These are phyloP conservation scores for Ambrosiella xylebori DNA, from an alignment of 2,329 filamentous ascomycete species.

Conservation along the genomic window DNA sequence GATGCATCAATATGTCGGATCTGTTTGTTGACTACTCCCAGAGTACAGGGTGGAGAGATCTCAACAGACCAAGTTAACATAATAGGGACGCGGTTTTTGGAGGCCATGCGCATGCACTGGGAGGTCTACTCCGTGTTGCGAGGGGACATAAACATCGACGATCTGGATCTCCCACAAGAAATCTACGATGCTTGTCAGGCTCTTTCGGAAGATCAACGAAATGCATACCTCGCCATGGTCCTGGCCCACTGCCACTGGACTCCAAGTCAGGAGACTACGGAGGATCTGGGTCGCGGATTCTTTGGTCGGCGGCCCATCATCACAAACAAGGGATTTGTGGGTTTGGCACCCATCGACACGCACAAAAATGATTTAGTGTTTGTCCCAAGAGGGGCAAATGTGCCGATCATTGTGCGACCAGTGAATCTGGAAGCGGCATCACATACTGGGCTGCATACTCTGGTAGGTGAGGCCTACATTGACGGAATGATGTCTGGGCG, in stretches of 20 bases:
- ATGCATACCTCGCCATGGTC: not conserved
- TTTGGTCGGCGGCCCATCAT: constrained; percentile 4
- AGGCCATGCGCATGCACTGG: not conserved
- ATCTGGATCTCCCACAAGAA: not conserved
- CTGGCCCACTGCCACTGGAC: not conserved
- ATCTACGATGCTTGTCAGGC: not conserved
- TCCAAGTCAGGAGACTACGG: not conserved
- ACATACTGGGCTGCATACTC: constrained; percentile 2
- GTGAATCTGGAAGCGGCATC: not conserved
- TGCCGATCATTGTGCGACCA: constrained; percentile 6
- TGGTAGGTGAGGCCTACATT: constrained; percentile 7
- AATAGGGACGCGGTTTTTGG: not conserved
- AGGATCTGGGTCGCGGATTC: constrained; percentile 1
- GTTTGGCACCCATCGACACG: constrained; percentile 1
- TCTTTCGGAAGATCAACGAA: not conserved
- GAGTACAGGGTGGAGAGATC: not conserved
- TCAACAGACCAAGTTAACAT: not conserved
- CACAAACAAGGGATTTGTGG: constrained; percentile 5
- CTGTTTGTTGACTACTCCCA: not conserved
- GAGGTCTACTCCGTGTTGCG: not conserved
- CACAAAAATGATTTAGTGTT: constrained; percentile 3
- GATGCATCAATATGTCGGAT: not conserved
- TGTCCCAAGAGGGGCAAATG: constrained; percentile 8
- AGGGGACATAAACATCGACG: not conserved
- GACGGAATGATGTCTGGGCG: constrained; percentile 5